phyloP scores from a whole-genome alignment of 2,329 filamentous ascomycete genomes.

The Aspergillus sclerotialis region DNA sequence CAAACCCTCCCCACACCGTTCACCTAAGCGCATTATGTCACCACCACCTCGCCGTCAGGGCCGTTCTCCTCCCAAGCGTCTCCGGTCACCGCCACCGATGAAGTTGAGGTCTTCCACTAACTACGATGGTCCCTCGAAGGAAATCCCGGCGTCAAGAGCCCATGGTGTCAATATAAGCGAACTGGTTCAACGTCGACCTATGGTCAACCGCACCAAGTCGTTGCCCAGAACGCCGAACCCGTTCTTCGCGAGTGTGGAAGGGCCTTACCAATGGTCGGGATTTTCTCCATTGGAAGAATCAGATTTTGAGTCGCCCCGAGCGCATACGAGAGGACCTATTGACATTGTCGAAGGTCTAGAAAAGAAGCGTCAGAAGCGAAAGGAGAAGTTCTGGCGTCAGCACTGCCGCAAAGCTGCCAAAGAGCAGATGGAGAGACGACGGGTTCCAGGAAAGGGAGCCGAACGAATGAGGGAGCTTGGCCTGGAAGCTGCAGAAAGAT shows the following conservation, averaged over 20 bases:
- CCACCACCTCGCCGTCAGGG: conserved; percentile 45
- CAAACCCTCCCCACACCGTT: conserved; percentile 49
- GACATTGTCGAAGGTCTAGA: conserved; percentile 97
- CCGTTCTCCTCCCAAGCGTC: conserved; percentile 55
- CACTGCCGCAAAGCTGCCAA: conserved; percentile 76
- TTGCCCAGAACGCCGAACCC: conserved; percentile 71
- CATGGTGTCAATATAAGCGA: conserved; percentile 47
- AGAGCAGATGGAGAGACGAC: conserved; percentile 54
- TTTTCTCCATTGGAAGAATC: conserved; percentile 29
- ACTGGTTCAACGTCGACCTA: conserved; percentile 56
- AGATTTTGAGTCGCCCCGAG: conserved; percentile 39
- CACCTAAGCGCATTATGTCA: conserved; percentile 57
- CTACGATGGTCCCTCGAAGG: conserved; percentile 34
- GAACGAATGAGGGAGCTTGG: conserved; percentile 92
- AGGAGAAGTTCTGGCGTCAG: conserved; percentile 86
- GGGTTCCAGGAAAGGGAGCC: conserved; percentile 76
- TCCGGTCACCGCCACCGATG: conserved; percentile 62
- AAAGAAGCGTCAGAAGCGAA: conserved; percentile 84
- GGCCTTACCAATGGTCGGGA: conserved; percentile 23
- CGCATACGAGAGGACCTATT: conserved; percentile 83
- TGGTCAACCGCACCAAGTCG: conserved; percentile 70
- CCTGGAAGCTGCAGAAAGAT: conserved; percentile 78
- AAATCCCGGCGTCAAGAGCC: conserved; percentile 38
- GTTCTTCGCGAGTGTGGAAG: conserved; percentile 45
- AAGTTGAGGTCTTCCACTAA: conserved; percentile 41